phyloP scores from a whole-genome alignment of 2,329 filamentous ascomycete species.

The Cryphonectria nitschkei region DNA sequence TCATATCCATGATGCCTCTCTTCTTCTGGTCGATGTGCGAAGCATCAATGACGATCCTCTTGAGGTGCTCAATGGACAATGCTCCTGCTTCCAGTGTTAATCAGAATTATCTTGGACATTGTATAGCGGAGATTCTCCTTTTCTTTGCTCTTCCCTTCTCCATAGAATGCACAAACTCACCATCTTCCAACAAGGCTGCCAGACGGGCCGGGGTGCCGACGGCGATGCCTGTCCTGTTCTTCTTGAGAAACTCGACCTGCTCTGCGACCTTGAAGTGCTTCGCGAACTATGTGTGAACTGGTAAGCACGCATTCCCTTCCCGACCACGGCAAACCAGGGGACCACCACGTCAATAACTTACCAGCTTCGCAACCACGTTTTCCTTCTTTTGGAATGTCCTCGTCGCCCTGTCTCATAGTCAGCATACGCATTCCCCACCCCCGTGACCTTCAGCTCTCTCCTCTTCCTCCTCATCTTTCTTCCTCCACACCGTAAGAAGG shows the following conservation, averaged over 20 bases:
- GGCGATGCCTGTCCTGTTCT: constrained; percentile 75
- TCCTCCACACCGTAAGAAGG: not conserved
- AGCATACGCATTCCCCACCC: constrained; percentile 25
- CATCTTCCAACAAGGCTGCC: constrained; percentile 79
- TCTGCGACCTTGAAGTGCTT: constrained; percentile 98
- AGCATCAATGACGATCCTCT: constrained; percentile 59
- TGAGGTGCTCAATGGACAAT: constrained; percentile 26
- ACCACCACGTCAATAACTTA: constrained; percentile 37
- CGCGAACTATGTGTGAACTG: constrained; percentile 64
- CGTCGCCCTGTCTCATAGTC: constrained; percentile 58
- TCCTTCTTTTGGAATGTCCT: constrained; percentile 81
- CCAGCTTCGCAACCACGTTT: constrained; percentile 79
- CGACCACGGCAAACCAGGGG: not conserved
- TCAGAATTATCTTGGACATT: not conserved
- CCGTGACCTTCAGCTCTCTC: not conserved
- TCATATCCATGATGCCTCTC: constrained; percentile 91
- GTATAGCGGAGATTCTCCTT: not conserved
- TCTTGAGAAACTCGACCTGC: constrained; percentile 75
- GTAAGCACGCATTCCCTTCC: constrained; percentile 27
- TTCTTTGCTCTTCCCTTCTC: too few species aligned
- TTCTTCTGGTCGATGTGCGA: constrained; percentile 96
- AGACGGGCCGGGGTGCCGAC: constrained; percentile 88
- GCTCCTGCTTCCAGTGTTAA: constrained; percentile 14
- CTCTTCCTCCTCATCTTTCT: not conserved
- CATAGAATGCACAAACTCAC: constrained; percentile 46